Conservation (phyloP, 495 filamentous ascomycete genomes). For the Neurospora pannonica region DNA sequence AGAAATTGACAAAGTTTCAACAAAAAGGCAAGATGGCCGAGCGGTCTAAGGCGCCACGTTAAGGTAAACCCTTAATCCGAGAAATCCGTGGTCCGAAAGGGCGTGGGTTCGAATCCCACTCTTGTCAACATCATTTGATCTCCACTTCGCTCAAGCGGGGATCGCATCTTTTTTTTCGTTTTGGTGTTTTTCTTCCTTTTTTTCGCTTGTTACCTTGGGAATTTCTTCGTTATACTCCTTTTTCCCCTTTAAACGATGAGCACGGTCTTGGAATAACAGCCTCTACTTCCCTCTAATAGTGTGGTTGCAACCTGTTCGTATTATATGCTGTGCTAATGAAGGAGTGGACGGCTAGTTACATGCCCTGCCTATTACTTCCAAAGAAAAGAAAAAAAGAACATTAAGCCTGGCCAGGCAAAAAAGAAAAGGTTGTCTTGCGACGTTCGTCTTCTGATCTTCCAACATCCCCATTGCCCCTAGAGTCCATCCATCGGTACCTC, state of each 20-base stretch:
- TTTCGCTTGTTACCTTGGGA: not conserved
- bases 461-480: not conserved
- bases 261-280: rapidly evolving
- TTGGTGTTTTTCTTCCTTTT: no score
- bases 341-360: not conserved
- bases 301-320: not conserved
- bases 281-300: not conserved
- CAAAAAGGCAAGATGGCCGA: not conserved
- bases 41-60: not conserved
- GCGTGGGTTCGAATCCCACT: slow-evolving; percentile 30
- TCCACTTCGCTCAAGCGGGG: not conserved
- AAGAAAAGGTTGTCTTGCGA: not conserved
- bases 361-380: not conserved
- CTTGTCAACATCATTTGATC: slow-evolving; percentile 9
- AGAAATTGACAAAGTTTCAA: not conserved
- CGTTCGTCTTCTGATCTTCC: not conserved
- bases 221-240: not conserved
- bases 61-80: not conserved
- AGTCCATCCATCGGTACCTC: not conserved
- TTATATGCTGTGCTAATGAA: not conserved
- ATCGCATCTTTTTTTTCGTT: not conserved
- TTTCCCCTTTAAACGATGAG: not conserved
- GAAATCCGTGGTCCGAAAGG: slow-evolving; percentile 21
- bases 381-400: not conserved
- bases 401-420: not conserved